phyloP scores from a whole-genome alignment of 495 filamentous ascomycete species.

The Lasiosphaeria miniovina region DNA sequence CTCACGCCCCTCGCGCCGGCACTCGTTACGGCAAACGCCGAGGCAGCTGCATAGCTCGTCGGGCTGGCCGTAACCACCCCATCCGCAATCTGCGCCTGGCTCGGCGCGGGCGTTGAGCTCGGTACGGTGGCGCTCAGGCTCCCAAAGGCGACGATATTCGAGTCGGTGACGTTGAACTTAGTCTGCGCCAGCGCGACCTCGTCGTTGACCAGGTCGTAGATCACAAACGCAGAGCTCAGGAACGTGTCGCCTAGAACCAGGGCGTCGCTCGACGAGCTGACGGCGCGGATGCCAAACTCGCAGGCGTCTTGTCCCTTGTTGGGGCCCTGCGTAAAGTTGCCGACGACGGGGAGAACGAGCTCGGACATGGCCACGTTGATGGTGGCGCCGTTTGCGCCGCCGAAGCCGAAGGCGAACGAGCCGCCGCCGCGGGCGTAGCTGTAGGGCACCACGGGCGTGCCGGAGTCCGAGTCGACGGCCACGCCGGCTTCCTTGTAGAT shows the following conservation, averaged over 20 bases:
- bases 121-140: too few relatives aligned
- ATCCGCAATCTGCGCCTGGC: too few relatives aligned
- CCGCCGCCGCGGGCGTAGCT: conserved; percentile 39
- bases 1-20: too few relatives aligned
- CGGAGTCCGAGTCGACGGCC: conserved; percentile 50
- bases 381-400: conserved; percentile 49
- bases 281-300: neutral
- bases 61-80: too few relatives aligned
- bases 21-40: too few relatives aligned
- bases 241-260: conserved; percentile 82
- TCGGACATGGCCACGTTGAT: conserved; percentile 56
- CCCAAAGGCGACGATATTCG: conserved; percentile 41
- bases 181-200: conserved; percentile 82
- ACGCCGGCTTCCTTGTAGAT: conserved; percentile 62
- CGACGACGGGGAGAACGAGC: neutral
- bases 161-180: conserved; percentile 65
- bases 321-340: conserved; percentile 34
- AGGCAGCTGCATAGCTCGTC: too few relatives aligned
- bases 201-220: conserved; percentile 84
- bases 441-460: too few relatives aligned
- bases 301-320: conserved; percentile 13
- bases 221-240: conserved; percentile 81
- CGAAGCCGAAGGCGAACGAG: conserved; percentile 68
- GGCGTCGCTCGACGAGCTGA: neutral
- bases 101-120: too few relatives aligned